Evolutionary conservation across 805 yeast genomes (phyloP), one percentile per base, ranked within the genome.

Genomic region (Grigorovia yakushimaensis): DNA sequence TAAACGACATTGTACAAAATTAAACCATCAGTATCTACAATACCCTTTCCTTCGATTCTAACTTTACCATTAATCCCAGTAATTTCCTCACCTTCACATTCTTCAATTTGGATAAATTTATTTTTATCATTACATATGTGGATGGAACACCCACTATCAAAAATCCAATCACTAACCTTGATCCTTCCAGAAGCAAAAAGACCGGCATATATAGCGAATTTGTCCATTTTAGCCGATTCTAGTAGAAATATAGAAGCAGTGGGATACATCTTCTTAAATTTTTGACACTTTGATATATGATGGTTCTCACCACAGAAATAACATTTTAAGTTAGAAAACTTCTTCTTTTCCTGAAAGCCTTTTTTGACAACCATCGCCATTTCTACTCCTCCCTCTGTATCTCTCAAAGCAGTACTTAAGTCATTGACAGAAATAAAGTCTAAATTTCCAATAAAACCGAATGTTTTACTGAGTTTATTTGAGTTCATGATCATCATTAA

Each of bases 61-160:
- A 42, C 42, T 15, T 19, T 17, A 39, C 51, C 48, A 33, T 33
- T 46, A n/a, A 43, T 43, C 42, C 48, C 51, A 8, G 39, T 42
- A 4, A 48, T 8, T 5, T 23, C 20, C 9, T 38, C 43, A 19
- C 36, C 41, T 2, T 19, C 18, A 20, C 37, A 22, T 13, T 18
- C 15, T 13, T 18, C 17, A 30, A 42, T 22, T 15, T 15, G 9
- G 5, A 11, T n/a, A 23, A 48, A 41, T 8, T 24, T n/a, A 13
- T 8, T 8, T 22, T 24, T 23, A 11, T 44, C 41, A 17, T 39
- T 22, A 22, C 46, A 42, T 6, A 48, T 39, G 37, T 45, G 51
- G 20, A 21, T 35, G 11, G 51, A 45, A 42, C 49, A 30, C 19
- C 51, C 49, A 27, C 41, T 45, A 19, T 46, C 49, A 23, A 48